Base-by-base conservation (phyloP, 2,329 filamentous ascomycete species). In the Nectriaceae sp. region DNA sequence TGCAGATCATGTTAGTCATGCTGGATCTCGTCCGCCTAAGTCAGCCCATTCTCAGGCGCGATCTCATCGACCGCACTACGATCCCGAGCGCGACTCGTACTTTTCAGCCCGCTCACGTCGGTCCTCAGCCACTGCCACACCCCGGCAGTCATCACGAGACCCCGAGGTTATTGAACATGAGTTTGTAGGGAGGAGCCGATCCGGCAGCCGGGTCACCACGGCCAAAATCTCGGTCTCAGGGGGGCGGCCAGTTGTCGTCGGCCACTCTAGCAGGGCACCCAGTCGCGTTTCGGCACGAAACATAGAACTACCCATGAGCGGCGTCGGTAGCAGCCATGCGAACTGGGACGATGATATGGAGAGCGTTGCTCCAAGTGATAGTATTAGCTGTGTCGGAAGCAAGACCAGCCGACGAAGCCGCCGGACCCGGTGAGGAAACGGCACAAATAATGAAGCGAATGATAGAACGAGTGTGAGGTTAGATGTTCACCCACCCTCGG, bases 281-380 rank as follows among this genome's bases (percentile, higher is more conserved):
- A 66, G 61, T 50, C 58, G 60, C 20, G 47, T 63, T 11, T 64
- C 65, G 24, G 60, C 72, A 10, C 67, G 66, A 21, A 54, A 70
- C 19, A 59, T 73, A 15, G 63, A 70, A n/a, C 61, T 75, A 20
- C 74, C 76, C 1, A 59, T 61, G 19, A 78, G 75, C 46, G 65
- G 65, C 3, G 64, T 66, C 4, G 73, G 74, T 11, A 72, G 68
- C 48, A 73, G 72, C 42, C 65, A 71, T 31, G 68, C 66, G 8
- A 62, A 66, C 35, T 73, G 70, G 64, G 74, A 78, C 10, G 74
- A 78, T 33, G 79, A 82, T 54, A 65, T 68, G 43, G 75, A 71
- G 41, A 83, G 79, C 56, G 69, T 85, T 29, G 79, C 75, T 37
- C 82, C 82, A 2, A 78, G 75, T 57, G 82, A 85, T 61, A 85